These are phyloP conservation scores for Ascochyta pisi DNA, from an alignment of 2,329 filamentous ascomycete species.

Conservation along the genomic window DNA sequence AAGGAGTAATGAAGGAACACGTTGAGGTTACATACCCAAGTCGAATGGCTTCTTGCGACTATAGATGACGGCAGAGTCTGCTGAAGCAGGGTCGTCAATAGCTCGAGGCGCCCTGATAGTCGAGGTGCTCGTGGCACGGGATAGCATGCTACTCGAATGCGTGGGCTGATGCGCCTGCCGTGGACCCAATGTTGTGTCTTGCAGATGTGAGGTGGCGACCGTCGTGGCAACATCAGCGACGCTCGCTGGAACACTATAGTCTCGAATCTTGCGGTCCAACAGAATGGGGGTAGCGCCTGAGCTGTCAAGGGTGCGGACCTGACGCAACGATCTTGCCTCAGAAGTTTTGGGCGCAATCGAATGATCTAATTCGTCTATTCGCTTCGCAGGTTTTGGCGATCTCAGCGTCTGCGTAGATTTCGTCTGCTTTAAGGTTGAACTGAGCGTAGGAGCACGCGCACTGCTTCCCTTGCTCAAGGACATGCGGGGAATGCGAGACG, in stretches of 20 bases:
- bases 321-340: constrained; percentile 11
- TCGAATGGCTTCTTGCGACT: constrained; percentile 20
- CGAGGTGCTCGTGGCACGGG: constrained; percentile 23
- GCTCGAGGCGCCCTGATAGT: constrained; percentile 24
- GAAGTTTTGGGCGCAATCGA: not conserved
- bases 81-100: constrained; percentile 7
- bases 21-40: constrained; percentile 24
- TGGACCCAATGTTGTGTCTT: not conserved
- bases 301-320: constrained; percentile 34
- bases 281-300: constrained; percentile 28
- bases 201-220: not conserved
- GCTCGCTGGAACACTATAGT: not conserved
- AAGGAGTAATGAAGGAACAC: not conserved
- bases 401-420: constrained; percentile 21
- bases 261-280: not conserved
- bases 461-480: constrained; percentile 5
- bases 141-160: not conserved
- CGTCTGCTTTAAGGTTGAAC: constrained; percentile 25
- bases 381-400: not conserved
- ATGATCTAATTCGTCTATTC: not conserved
- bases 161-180: not conserved
- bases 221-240: not conserved
- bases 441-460: constrained; percentile 16
- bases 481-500: constrained; percentile 39
- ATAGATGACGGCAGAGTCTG: constrained; percentile 26